Conservation (phyloP, 116 monocot genomes). For the Cymodocea nodosa region DNA sequence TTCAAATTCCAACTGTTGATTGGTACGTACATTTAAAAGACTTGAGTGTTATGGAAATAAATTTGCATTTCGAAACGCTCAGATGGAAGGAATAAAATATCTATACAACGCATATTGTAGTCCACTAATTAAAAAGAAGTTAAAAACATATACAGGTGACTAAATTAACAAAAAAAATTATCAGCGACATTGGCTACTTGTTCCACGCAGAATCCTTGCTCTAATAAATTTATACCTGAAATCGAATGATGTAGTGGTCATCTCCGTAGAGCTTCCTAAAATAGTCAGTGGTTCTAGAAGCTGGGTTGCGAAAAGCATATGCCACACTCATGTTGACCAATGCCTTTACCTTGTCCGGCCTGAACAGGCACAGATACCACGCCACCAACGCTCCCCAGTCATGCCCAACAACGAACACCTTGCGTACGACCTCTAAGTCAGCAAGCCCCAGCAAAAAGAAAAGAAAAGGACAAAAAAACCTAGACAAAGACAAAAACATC, state of each 20-base stretch:
- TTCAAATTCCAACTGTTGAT: too few species aligned
- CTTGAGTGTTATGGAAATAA: too few species aligned
- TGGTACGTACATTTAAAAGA: too few species aligned
- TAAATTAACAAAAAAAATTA: neutral
- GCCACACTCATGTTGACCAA: slow-evolving; percentile 56
- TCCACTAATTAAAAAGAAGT: neutral
- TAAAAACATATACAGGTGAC: neutral
- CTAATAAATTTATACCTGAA: slow-evolving; percentile 32
- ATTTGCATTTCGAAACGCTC: too few species aligned
- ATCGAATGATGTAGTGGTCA: slow-evolving; percentile 46
- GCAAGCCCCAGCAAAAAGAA: neutral
- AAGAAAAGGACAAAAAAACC: neutral
- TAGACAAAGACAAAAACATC: neutral
- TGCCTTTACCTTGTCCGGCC: slow-evolving; percentile 63
- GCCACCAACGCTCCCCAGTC: slow-evolving; percentile 65
- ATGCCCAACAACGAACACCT: slow-evolving; percentile 84
- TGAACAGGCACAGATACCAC: slow-evolving; percentile 44
- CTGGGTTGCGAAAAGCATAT: slow-evolving; percentile 22
- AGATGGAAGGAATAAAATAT: neutral
- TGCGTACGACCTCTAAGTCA: neutral
- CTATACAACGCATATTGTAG: neutral
- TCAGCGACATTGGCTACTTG: neutral
- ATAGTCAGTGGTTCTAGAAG: slow-evolving; percentile 13
- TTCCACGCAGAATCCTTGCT: neutral
- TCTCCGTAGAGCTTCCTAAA: slow-evolving; percentile 33